phyloP scores from a whole-genome alignment of 441 rosid species.

The Pelargonium fulgidum region DNA sequence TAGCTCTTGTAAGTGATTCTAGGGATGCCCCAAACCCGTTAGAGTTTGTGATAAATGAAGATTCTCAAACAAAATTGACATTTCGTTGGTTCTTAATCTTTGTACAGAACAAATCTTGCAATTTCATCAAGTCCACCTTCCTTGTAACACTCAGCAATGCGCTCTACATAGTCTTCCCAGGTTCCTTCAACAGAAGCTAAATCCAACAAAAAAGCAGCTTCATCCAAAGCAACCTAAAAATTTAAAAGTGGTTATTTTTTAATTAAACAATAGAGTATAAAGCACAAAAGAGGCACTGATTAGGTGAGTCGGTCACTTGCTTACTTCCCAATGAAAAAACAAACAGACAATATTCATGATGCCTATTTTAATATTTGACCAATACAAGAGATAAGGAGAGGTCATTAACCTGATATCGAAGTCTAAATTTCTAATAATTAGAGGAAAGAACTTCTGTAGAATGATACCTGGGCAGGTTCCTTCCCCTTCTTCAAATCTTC shows the following conservation, averaged over 20 bases:
- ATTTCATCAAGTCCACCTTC: slow-evolving; percentile 58
- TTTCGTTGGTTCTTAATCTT: slow-evolving; percentile 33
- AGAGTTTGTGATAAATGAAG: not conserved
- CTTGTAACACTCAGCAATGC: slow-evolving; percentile 55
- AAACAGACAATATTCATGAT: not conserved
- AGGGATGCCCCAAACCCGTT: not conserved
- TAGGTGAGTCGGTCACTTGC: too few relatives aligned
- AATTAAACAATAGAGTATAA: not conserved
- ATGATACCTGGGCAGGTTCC: slow-evolving; percentile 56
- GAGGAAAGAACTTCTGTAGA: not conserved
- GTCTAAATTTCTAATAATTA: not conserved
- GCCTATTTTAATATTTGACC: not conserved
- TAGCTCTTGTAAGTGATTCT: not conserved
- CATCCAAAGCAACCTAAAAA: slow-evolving; percentile 61
- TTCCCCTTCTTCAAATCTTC: slow-evolving; percentile 83
- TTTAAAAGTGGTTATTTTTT: not conserved
- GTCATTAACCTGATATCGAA: not conserved
- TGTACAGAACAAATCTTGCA: slow-evolving; percentile 46
- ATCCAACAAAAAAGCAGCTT: slow-evolving; percentile 78
- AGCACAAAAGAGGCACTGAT: too few relatives aligned
- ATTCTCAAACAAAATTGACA: not conserved
- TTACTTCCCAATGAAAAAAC: too few relatives aligned
- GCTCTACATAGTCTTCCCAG: slow-evolving; percentile 46
- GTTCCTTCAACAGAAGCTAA: slow-evolving; percentile 73
- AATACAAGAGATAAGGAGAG: not conserved